Evolutionary conservation across 176 grass and related monocot species (phyloP).

Genomic region (Oryza rufipogon): DNA sequence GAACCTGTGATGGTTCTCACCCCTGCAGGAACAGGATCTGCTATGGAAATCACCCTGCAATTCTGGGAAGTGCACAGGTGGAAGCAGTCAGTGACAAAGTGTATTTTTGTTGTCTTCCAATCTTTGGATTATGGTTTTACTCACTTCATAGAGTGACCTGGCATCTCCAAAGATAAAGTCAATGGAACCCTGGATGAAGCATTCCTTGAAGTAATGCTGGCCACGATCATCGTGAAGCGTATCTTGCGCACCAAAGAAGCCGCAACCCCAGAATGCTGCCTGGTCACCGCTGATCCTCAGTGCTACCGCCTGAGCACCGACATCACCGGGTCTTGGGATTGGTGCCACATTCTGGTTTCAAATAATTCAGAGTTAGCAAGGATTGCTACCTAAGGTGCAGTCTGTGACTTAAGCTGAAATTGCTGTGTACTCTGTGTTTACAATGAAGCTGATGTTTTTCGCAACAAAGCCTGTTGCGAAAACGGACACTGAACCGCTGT

Average conservation of each 20-base stretch:
- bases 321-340: constrained; percentile 70
- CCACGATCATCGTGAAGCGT: constrained; percentile 81
- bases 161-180: constrained; percentile 94
- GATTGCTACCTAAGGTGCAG: neutral
- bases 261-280: constrained; percentile 82
- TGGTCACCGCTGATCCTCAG: constrained; percentile 69
- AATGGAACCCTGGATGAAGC: constrained; percentile 80
- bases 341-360: constrained; percentile 80
- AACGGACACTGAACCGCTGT: constrained; percentile 64
- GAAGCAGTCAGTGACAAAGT: constrained; percentile 14
- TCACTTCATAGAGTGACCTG: constrained; percentile 81
- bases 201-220: constrained; percentile 89
- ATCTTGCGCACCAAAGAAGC: constrained; percentile 87
- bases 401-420: constrained; percentile 2
- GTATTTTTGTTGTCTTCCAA: neutral
- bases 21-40: constrained; percentile 66
- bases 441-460: constrained; percentile 91
- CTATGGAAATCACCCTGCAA: constrained; percentile 79
- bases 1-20: constrained; percentile 60
- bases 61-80: constrained; percentile 44
- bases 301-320: constrained; percentile 70
- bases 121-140: neutral
- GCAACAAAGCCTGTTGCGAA: constrained; percentile 65
- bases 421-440: constrained; percentile 17
- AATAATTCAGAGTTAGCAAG: constrained; percentile 6